Conservation (phyloP, 1,284 basidiomycete species). For the Stereum hirsutum region DNA sequence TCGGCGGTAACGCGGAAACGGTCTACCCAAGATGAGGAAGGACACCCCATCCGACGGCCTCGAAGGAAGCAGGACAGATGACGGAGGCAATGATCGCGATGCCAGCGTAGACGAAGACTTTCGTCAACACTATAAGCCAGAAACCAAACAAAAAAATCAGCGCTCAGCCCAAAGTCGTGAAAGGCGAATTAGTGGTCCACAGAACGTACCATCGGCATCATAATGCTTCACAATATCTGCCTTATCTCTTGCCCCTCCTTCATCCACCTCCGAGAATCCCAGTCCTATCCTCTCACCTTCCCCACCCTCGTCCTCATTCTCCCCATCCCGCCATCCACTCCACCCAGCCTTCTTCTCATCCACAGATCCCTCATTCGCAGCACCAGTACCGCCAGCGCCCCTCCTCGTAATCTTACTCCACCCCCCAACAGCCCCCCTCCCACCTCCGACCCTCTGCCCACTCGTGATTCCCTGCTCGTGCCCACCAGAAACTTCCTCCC, state of each 20-base stretch:
- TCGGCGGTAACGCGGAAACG: no score
- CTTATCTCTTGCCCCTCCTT: slow-evolving; percentile 18
- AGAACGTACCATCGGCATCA: slow-evolving; percentile 70
- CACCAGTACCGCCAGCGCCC: no score
- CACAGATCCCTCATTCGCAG: no score
- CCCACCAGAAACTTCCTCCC: no score
- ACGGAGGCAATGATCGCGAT: slow-evolving; percentile 67
- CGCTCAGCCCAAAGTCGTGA: slow-evolving; percentile 6
- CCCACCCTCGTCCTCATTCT: no score
- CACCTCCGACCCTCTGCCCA: slow-evolving; percentile 7
- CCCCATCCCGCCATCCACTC: no score
- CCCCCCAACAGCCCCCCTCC: not conserved
- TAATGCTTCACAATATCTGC: slow-evolving; percentile 54
- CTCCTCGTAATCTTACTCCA: not conserved
- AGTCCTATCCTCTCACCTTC: slow-evolving; percentile 18
- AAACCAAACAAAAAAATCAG: not conserved
- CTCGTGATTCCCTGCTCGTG: slow-evolving; percentile 17
- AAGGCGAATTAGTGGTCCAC: slow-evolving; percentile 2
- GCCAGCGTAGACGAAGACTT: slow-evolving; percentile 85
- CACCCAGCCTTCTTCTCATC: slow-evolving; percentile 20
- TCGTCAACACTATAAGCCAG: slow-evolving; percentile 64
- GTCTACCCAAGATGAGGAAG: no score
- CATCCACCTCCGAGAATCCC: slow-evolving; percentile 17
- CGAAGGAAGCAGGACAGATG: slow-evolving; percentile 59
- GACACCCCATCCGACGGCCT: slow-evolving; percentile 60